Evolutionary conservation across 2,329 filamentous ascomycete genomes (phyloP), one percentile per base, ranked within the genome.

Genomic region (Tolypocladium album): DNA sequence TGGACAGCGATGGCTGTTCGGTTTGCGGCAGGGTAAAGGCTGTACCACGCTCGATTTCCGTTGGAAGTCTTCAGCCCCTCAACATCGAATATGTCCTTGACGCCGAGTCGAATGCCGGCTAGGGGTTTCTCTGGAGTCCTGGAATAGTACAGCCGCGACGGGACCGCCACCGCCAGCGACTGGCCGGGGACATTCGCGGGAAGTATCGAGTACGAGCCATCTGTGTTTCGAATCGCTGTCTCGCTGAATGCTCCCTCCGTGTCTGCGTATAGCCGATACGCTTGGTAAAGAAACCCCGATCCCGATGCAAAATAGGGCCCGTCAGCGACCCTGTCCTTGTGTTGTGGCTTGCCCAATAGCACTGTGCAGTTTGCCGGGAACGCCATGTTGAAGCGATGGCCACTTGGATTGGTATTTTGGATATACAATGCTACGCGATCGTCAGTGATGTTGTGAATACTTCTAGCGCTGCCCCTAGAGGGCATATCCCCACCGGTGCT

Each of bases 31-130:
- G 76, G 75, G 62, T 84, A 82, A 3, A 86, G 71, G 58, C 78
- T 68, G 57, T 80, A 81, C 72, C 78, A 87, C 2, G 84, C 82
- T 43, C 82, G 74, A 61, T 82, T 85, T 2, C 83, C 82, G 58
- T 78, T 77, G 17, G 75, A 75, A 0, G 79, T 84, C 42, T 76
- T 76, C 3, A 85, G 65, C 0, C 84, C 84, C n/a, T 55, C 58
- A 36, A 88, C 67, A 60, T 86, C 76, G 63, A 77, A 82, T 56
- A 84, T 82, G 63, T 87, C 84, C 64, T 87, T 87, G 59, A 87
- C 74, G 0, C 77, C 82, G 1, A 87, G 66, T 11, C 84, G 75
- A 9, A 82, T 74, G 13, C 84, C 83, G 8, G 81, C 79, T 0
- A 86, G 71, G 1, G 83, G 82, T 64, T 81, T 77, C 24, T 75